phyloP scores from a whole-genome alignment of 257 asterid genomes.

The Verbascum thapsus region DNA sequence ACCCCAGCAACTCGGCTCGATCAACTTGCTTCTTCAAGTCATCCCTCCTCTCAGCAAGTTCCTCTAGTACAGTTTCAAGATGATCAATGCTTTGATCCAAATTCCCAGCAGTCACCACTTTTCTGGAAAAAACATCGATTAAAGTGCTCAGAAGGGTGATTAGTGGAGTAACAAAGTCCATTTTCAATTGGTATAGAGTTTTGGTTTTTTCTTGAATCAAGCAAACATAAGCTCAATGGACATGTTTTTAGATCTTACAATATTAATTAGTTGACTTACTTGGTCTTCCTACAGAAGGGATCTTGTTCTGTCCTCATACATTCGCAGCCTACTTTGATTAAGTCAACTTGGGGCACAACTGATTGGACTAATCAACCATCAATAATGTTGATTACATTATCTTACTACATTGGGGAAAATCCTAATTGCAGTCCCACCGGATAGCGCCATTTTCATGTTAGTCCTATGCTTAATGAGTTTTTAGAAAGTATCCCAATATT shows the following conservation, averaged over 20 bases:
- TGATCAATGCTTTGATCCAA: conserved; percentile 32
- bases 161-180: conserved; percentile 36
- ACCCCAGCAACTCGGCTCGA: conserved; percentile 42
- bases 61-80: conserved; percentile 44
- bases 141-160: conserved; percentile 8
- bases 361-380: not conserved
- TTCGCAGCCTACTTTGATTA: conserved; percentile 18
- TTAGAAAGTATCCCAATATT: too few species aligned
- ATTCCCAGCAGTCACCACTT: conserved; percentile 14
- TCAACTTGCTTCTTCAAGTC: conserved; percentile 52
- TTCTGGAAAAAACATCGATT: conserved; percentile 17
- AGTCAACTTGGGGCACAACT: conserved; percentile 1
- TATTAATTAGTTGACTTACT: too few species aligned
- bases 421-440: too few species aligned
- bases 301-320: conserved; percentile 4
- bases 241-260: not conserved
- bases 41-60: conserved; percentile 42
- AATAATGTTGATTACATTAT: too few species aligned
- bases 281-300: conserved; percentile 20
- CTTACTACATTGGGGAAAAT: too few species aligned
- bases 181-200: not conserved
- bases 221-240: conserved; percentile 8
- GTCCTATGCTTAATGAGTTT: too few species aligned
- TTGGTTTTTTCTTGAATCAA: not conserved
- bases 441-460: too few species aligned